Evolutionary conservation across 805 yeast species (phyloP), one percentile per base, ranked within the genome.

Genomic region (Candida silvatica): DNA sequence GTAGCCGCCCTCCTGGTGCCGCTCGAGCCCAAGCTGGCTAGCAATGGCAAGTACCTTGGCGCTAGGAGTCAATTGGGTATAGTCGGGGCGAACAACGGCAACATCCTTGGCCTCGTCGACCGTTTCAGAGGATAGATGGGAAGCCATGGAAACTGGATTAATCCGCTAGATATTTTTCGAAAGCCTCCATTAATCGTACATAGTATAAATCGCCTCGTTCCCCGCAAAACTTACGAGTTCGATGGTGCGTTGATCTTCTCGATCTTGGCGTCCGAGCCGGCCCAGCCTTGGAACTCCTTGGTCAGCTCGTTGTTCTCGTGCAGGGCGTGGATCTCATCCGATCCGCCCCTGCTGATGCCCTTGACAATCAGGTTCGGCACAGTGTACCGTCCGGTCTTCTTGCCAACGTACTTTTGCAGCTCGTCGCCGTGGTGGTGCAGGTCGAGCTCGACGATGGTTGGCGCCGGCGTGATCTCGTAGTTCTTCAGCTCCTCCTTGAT

Each of bases 311-410:
- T 80, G 1, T 66, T 61, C 16, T 66, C 62, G 49, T 84, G 87
- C 38, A 85, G 60, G 23, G 61, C 66, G 18, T 57, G 64, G 54
- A 92, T 74, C 37, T 88, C 97, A 55, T 86, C 96, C 27, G 75
- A 74, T 3, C 98, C 98, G 27, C 98, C 98, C 44, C 82, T 69
- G 32, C 90, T 78, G 18, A 69, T 55, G 6, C 82, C 80, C 37
- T 77, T 80, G 36, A 90, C 71, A 36, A 85, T 66, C 16, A 92
- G 71, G 52, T 92, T 92, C 18, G 98, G 98, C 11, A 92, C 98
- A 0, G 97, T 90, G 20, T 61, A 61, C 46, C 96, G 75, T 5
- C 92, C 94, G 4, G 95, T 75, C 37, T 69, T 56, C 34, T 67
- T 63, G 14, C 68, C 80, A 35, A 92, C 67, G 56, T 80, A 80